Conservation (phyloP, 805 yeast genomes). For the Ogataea pignaliae region DNA sequence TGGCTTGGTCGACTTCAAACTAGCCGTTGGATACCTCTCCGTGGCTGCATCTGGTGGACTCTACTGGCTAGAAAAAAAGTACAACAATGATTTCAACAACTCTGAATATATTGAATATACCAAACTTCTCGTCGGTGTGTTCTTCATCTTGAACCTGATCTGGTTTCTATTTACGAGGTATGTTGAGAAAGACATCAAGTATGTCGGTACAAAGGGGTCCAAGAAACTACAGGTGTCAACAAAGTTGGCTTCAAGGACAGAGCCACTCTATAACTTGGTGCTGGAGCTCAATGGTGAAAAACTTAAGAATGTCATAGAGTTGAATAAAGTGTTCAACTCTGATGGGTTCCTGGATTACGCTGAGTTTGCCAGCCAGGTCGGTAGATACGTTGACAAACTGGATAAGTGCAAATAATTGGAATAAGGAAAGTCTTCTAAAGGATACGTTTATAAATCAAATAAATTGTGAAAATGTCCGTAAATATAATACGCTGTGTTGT, state of each 20-base stretch:
- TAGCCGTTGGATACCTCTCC: conserved; percentile 45
- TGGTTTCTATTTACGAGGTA: conserved; percentile 32
- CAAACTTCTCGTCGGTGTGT: conserved; percentile 32
- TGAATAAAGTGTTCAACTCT: conserved; percentile 41
- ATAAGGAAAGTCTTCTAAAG: neutral
- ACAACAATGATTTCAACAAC: conserved; percentile 37
- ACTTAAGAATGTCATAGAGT: conserved; percentile 25
- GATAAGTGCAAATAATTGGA: conserved; percentile 19
- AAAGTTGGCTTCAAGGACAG: conserved; percentile 31
- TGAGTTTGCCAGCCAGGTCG: conserved; percentile 28
- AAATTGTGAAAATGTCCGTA: neutral
- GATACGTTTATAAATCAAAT: too few species aligned
- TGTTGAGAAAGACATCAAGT: conserved; percentile 42
- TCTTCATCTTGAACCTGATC: conserved; percentile 33
- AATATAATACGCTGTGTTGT: neutral
- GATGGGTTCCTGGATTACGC: conserved; percentile 41
- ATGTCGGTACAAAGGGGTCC: conserved; percentile 36
- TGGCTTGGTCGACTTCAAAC: conserved; percentile 38
- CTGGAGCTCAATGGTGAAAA: conserved; percentile 25
- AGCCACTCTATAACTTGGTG: conserved; percentile 40
- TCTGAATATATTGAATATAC: conserved; percentile 32
- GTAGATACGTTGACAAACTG: conserved; percentile 8
- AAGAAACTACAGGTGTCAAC: conserved; percentile 37
- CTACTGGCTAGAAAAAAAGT: conserved; percentile 46
- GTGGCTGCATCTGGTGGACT: conserved; percentile 43